Evolutionary conservation across 306 rosid species (phyloP), one percentile per base, ranked within the genome.

Genomic region (Rosa multiflora): DNA sequence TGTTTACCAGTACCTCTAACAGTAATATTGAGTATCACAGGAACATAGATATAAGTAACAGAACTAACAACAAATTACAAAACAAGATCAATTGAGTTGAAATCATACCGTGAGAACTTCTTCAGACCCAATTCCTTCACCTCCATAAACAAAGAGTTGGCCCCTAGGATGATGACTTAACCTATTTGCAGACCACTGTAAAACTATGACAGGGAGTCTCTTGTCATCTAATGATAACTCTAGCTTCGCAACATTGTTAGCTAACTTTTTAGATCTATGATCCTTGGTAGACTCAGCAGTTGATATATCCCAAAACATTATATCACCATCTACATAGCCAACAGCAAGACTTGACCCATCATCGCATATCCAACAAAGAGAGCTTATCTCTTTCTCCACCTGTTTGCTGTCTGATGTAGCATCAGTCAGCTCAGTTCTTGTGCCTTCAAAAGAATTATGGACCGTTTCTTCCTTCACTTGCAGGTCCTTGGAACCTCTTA

Each of bases 251-350:
- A 85, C 96, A 80, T 84, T 84, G 79, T 74, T 83, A 13, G 83
- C 76, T 79, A 80, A 46, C 39, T 81, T 86, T 79, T 73, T 79
- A 67, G 81, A 84, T 64, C 82, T 83, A 78, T 82, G 85, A 72
- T 80, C 87, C 17, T 42, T 64, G 77, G 79, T 67, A 76, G 88
- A 58, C 86, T 80, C 77, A 51, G 82, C 84, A 83, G 82, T 81
- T 81, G 93, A 86, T 62, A 92, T 76, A 77, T 92, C 89, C 98
- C 96, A 94, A 81, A 94, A 88, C 84, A 92, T 82, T 85, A 94
- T 90, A 87, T 92, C 98, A 83, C 97, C 98, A 81, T 94, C 96
- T 74, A 92, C 84, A 44, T 94, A 94, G 81, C 98, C 97, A 81
- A 90, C 94, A 21, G 88, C 94, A 73, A 90, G 83, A 76, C 89